These are phyloP conservation scores for Cynanchum wilfordii DNA, from an alignment of 257 asterid genomes.

Conservation along the genomic window DNA sequence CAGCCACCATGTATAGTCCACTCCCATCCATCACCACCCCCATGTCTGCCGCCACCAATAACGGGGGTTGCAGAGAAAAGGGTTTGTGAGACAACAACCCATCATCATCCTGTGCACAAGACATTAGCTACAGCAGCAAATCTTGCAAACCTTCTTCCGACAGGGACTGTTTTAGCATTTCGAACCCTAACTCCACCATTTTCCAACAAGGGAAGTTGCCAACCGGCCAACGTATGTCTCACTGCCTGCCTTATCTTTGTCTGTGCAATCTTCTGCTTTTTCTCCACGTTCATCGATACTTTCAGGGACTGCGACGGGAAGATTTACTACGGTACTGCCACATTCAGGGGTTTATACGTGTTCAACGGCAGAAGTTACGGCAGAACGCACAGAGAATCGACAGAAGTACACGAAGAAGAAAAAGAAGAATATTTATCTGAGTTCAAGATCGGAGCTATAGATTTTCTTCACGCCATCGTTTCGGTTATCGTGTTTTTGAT, in stretches of 20 bases:
- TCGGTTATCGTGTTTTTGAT: conserved; percentile 47
- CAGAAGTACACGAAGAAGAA: neutral
- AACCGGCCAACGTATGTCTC: conserved; percentile 35
- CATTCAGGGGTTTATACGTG: conserved; percentile 42
- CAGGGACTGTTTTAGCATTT: conserved; percentile 59
- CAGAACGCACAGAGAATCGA: neutral
- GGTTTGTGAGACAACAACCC: neutral
- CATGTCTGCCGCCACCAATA: neutral
- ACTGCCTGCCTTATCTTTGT: conserved; percentile 28
- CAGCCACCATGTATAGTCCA: conserved; percentile 4
- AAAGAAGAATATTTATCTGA: conserved; percentile 20
- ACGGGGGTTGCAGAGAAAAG: neutral
- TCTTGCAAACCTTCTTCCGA: conserved; percentile 65
- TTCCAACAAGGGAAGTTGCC: conserved; percentile 47
- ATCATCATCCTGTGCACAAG: conserved; percentile 29
- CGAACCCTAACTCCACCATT: conserved; percentile 51
- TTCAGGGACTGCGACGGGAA: conserved; percentile 37
- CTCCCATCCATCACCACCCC: neutral
- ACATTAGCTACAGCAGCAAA: conserved; percentile 54
- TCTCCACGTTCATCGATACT: conserved; percentile 57
- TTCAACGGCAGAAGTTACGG: conserved; percentile 27
- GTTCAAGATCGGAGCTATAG: conserved; percentile 34
- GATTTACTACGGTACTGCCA: conserved; percentile 44
- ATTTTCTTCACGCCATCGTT: conserved; percentile 46
- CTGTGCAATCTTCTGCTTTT: conserved; percentile 39